phyloP scores from a whole-genome alignment of 2,329 filamentous ascomycete species.

The Beauveria sp. region DNA sequence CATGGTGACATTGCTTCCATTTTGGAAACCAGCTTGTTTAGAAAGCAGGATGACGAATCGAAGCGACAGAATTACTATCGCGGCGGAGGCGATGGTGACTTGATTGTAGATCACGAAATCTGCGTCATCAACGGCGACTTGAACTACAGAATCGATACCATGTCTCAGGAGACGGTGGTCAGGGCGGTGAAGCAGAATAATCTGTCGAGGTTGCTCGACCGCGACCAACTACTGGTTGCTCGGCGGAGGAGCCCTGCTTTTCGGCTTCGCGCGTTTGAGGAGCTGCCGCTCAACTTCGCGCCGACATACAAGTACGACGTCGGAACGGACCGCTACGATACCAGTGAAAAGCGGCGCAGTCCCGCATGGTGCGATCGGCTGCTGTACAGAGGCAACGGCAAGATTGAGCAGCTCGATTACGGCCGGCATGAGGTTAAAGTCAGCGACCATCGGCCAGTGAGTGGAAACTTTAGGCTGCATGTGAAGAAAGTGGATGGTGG shows the following conservation, averaged over 20 bases:
- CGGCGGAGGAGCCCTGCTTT: slow-evolving; percentile 85
- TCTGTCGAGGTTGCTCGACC: slow-evolving; percentile 76
- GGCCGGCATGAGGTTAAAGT: slow-evolving; percentile 80
- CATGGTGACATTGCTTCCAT: slow-evolving; percentile 92
- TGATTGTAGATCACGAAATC: slow-evolving; percentile 97
- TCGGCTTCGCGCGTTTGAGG: slow-evolving; percentile 80
- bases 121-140: slow-evolving; percentile 93
- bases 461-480: slow-evolving; percentile 71
- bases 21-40: slow-evolving; percentile 71
- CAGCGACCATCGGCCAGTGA: slow-evolving; percentile 90
- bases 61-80: slow-evolving; percentile 71
- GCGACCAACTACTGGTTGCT: slow-evolving; percentile 87
- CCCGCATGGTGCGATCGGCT: slow-evolving; percentile 96
- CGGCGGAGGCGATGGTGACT: slow-evolving; percentile 86
- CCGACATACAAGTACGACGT: slow-evolving; percentile 99
- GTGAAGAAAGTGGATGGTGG: slow-evolving; percentile 73
- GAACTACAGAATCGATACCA: slow-evolving; percentile 97
- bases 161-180: slow-evolving; percentile 88
- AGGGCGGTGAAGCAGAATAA: slow-evolving; percentile 76
- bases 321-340: slow-evolving; percentile 87
- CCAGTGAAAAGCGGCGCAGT: slow-evolving; percentile 85
- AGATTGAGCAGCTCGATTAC: slow-evolving; percentile 84
- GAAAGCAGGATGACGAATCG: slow-evolving; percentile 58
- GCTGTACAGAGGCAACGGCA: slow-evolving; percentile 73
- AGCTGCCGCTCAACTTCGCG: slow-evolving; percentile 82